Evolutionary conservation across 2,329 filamentous ascomycete genomes (phyloP).

Genomic region (Fusarium acutatum): DNA sequence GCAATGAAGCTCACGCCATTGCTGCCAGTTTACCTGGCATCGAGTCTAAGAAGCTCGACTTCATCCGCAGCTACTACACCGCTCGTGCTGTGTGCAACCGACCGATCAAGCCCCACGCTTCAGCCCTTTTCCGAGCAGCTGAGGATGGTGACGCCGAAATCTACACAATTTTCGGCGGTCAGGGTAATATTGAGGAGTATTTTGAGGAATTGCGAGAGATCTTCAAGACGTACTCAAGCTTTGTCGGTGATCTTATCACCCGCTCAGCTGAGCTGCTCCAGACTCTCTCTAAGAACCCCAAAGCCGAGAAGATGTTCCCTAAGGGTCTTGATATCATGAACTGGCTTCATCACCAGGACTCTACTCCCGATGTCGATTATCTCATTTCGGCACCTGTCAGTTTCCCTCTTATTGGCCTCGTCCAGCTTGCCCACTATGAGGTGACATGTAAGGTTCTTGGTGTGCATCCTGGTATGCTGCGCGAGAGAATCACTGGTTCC

Average conservation of each 20-base stretch:
- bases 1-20: constrained; percentile 95
- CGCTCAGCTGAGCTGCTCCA: constrained; percentile 88
- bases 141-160: constrained; percentile 84
- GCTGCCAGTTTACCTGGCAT: constrained; percentile 89
- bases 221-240: constrained; percentile 88
- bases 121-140: constrained; percentile 88
- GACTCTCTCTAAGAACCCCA: constrained; percentile 80
- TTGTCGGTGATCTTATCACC: constrained; percentile 85
- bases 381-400: constrained; percentile 94
- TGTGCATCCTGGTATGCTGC: constrained; percentile 85
- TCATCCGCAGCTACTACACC: constrained; percentile 90
- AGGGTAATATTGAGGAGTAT: constrained; percentile 99
- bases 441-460: constrained; percentile 93
- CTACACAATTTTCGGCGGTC: constrained; percentile 95
- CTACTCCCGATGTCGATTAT: constrained; percentile 93
- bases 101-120: constrained; percentile 90
- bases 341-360: constrained; percentile 89
- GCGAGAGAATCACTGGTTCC: constrained; percentile 84
- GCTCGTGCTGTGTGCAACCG: constrained; percentile 85
- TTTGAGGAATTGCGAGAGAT: constrained; percentile 96
- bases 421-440: constrained; percentile 94
- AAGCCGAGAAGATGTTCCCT: constrained; percentile 93
- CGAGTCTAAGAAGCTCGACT: constrained; percentile 87
- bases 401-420: constrained; percentile 93
- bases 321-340: constrained; percentile 96